Evolutionary conservation across 345 rosid genomes (phyloP).

Genomic region (Trapa incisa): DNA sequence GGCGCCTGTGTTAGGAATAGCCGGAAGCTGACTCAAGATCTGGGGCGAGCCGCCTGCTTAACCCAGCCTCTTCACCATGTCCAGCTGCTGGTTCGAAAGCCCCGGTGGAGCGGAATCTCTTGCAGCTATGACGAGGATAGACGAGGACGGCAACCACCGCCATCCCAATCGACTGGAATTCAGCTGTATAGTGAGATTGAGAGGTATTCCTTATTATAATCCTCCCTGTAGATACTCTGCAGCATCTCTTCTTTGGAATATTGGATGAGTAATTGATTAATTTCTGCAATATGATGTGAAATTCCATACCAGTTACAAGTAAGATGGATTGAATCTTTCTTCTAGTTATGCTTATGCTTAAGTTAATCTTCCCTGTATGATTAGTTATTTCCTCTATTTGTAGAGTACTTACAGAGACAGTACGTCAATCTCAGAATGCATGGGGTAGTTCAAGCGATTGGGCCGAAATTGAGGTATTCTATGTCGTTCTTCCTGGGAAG

Average conservation of each 20-base stretch:
- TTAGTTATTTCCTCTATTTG: background rate
- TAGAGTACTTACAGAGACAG: constrained; percentile 83
- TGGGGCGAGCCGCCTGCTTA: background rate
- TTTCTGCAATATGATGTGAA: background rate
- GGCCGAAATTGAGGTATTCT: constrained; percentile 66
- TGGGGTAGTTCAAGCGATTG: constrained; percentile 55
- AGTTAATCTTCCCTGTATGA: background rate
- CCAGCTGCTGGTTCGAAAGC: constrained; percentile 5
- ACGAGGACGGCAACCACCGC: constrained; percentile 14
- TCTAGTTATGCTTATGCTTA: too few relatives aligned
- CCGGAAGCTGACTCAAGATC: constrained; percentile 6
- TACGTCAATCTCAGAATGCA: constrained; percentile 58
- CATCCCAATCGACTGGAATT: constrained; percentile 41
- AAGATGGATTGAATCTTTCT: too few relatives aligned
- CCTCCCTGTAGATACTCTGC: background rate
- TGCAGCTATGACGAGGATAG: constrained; percentile 26
- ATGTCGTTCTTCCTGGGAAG: background rate
- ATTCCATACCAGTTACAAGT: too few relatives aligned
- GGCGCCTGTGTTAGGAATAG: constrained; percentile 5
- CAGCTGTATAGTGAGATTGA: constrained; percentile 78
- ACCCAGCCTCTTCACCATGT: constrained; percentile 3
- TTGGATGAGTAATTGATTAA: background rate
- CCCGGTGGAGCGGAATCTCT: constrained; percentile 13
- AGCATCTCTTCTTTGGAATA: background rate
- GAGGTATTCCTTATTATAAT: constrained; percentile 28